Percentiles rank a stretch among this genome's conserved stretches.
Evolutionary conservation across 108 stramenopile species (phyloP).

Genomic region (Phaeodactylum tricornutum): DNA sequence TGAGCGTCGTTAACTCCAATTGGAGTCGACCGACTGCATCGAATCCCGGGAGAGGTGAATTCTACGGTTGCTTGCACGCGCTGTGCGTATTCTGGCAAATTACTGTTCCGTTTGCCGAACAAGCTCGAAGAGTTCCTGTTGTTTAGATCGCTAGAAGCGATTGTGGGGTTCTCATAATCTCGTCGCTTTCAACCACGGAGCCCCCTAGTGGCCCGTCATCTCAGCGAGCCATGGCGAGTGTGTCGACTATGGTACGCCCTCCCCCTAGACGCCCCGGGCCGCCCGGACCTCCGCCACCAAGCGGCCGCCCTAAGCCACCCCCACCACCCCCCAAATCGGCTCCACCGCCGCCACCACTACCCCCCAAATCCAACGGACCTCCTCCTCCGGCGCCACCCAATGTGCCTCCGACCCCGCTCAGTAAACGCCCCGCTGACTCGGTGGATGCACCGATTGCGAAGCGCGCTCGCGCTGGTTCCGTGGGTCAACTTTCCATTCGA

Average conservation of each 20-base stretch:
- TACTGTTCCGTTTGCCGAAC: too few species aligned
- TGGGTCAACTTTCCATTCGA: conserved; percentile 37
- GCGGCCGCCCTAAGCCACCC: background rate
- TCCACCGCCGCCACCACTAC: conserved; percentile 3
- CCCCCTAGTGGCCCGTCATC: too few species aligned
- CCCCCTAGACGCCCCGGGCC: conserved; percentile 4
- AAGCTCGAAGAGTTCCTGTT: too few species aligned
- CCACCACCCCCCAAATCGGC: background rate
- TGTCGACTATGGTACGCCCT: conserved; percentile 1
- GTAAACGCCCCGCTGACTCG: conserved; percentile 1
- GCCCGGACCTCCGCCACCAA: conserved; percentile 1
- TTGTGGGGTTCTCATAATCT: too few species aligned
- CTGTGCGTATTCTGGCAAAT: too few species aligned
- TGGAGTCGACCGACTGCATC: too few species aligned
- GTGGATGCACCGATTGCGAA: background rate
- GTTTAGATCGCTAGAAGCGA: too few species aligned
- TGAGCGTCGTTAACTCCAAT: too few species aligned
- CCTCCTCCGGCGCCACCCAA: background rate
- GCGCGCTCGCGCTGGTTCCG: conserved; percentile 1
- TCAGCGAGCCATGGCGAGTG: conserved; percentile 5
- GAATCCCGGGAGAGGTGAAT: too few species aligned
- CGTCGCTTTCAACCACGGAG: too few species aligned
- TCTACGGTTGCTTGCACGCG: too few species aligned
- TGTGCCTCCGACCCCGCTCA: conserved; percentile 2
- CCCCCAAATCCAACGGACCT: background rate